These are phyloP conservation scores for Penicillium sp. DNA, from an alignment of 2,329 filamentous ascomycete species.

Conservation along the genomic window DNA sequence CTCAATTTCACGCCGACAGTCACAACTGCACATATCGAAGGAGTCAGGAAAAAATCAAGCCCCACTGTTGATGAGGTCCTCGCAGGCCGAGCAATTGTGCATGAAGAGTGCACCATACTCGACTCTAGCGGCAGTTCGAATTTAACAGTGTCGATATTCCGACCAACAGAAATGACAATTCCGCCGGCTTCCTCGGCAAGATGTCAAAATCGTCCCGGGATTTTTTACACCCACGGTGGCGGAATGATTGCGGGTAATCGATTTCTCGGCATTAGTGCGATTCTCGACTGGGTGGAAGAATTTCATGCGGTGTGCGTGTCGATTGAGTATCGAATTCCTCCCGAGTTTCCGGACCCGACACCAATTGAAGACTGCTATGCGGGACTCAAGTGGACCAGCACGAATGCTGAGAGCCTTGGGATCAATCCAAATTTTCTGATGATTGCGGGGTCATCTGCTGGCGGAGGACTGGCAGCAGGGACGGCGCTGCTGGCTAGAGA, in stretches of 20 bases:
- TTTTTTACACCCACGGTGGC: background rate
- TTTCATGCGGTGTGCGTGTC: background rate
- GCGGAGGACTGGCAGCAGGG: background rate
- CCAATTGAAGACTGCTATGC: background rate
- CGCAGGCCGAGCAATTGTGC: background rate
- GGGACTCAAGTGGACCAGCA: background rate
- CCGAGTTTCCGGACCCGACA: background rate
- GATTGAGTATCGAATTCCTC: background rate
- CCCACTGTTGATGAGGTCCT: background rate
- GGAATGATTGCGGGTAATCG: background rate
- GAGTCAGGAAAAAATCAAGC: background rate
- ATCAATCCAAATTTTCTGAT: background rate
- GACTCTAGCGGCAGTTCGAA: background rate
- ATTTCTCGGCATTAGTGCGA: background rate
- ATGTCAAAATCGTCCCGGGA: background rate
- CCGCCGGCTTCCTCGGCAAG: background rate
- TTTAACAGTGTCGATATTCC: background rate
- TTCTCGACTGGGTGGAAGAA: background rate
- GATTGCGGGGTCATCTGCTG: background rate
- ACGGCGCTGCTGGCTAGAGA: background rate
- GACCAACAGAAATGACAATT: background rate
- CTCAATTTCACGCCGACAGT: background rate
- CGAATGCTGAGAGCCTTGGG: background rate
- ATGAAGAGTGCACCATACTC: background rate
- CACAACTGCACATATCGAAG: background rate